These are phyloP conservation scores for Pythium scleroteichum DNA, from an alignment of 352 stramenopile species.

Conservation along the genomic window DNA sequence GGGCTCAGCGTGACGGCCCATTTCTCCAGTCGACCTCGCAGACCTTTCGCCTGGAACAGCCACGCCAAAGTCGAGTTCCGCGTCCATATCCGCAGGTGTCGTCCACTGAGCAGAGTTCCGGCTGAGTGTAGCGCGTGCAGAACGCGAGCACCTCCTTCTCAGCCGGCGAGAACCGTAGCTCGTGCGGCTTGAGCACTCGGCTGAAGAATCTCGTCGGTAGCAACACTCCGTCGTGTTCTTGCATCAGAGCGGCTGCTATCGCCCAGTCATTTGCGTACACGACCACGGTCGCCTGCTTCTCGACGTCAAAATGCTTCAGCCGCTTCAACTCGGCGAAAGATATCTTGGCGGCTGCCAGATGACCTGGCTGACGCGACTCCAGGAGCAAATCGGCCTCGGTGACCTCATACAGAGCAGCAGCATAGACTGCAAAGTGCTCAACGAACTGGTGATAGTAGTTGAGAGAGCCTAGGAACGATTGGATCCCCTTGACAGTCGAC, in stretches of 20 bases:
- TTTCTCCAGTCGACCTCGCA: slow-evolving; percentile 16
- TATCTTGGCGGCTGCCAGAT: slow-evolving; percentile 11
- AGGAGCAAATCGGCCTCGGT: too few species aligned
- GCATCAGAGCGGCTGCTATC: too few species aligned
- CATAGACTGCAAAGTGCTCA: too few species aligned
- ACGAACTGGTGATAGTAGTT: too few species aligned
- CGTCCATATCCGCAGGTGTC: slow-evolving; percentile 4
- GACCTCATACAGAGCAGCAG: too few species aligned
- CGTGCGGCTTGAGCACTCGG: slow-evolving; percentile 16
- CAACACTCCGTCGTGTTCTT: too few species aligned
- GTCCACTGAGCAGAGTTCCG: not conserved
- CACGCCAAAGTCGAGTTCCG: slow-evolving; percentile 11
- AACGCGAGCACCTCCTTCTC: slow-evolving; percentile 26
- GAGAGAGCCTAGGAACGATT: too few species aligned
- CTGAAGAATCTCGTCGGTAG: slow-evolving; percentile 23
- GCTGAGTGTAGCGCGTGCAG: not conserved
- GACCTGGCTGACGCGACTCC: too few species aligned
- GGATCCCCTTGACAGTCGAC: too few species aligned
- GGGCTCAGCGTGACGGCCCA: slow-evolving; percentile 2
- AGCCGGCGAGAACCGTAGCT: slow-evolving; percentile 6
- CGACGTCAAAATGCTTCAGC: slow-evolving; percentile 7
- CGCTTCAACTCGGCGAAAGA: not conserved
- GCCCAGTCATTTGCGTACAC: slow-evolving; percentile 20
- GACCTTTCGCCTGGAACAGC: slow-evolving; percentile 18
- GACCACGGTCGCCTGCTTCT: slow-evolving; percentile 1